Percentiles rank a stretch among this genome's conserved stretches.
Conservation (phyloP, 495 filamentous ascomycete genomes). For the Cetradonia linearis region DNA sequence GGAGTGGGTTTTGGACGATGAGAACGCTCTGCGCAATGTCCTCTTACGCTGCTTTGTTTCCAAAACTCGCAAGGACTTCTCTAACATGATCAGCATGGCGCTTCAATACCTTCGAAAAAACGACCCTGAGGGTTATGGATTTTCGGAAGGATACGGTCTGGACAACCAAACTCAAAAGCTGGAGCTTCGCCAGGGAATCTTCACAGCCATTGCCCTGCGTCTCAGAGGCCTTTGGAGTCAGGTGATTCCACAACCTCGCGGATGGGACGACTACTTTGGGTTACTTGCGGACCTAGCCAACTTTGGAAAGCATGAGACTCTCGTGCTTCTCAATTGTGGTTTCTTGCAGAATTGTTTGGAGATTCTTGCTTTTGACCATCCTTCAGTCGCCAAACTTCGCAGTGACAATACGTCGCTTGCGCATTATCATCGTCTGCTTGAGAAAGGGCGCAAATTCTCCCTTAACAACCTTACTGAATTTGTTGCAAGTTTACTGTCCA, state of each 20-base stretch:
- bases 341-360: conserved; percentile 49
- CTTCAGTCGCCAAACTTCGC: conserved; percentile 41
- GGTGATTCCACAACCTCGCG: conserved; percentile 47
- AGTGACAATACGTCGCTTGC: conserved; percentile 43
- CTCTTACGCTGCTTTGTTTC: conserved; percentile 53
- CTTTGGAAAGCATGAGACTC: conserved; percentile 44
- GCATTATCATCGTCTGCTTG: conserved; percentile 44
- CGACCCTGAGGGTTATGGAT: conserved; percentile 35
- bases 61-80: conserved; percentile 50
- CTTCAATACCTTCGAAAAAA: conserved; percentile 41
- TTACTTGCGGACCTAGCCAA: conserved; percentile 50
- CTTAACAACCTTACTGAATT: conserved; percentile 38
- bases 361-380: conserved; percentile 51
- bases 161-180: conserved; percentile 20
- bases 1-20: conserved; percentile 50
- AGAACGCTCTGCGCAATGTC: conserved; percentile 51
- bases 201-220: conserved; percentile 47
- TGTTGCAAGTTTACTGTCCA: conserved; percentile 31
- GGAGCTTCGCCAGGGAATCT: conserved; percentile 20
- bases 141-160: conserved; percentile 27
- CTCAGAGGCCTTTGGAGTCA: conserved; percentile 43
- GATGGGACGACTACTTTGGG: conserved; percentile 76
- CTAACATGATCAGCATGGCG: conserved; percentile 44
- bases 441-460: conserved; percentile 43
- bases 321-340: conserved; percentile 43